Percentiles rank a stretch among this genome's conserved stretches.
Evolutionary conservation across 2,329 filamentous ascomycete species (phyloP).

Genomic region (Neophaeococcomyces aloes): DNA sequence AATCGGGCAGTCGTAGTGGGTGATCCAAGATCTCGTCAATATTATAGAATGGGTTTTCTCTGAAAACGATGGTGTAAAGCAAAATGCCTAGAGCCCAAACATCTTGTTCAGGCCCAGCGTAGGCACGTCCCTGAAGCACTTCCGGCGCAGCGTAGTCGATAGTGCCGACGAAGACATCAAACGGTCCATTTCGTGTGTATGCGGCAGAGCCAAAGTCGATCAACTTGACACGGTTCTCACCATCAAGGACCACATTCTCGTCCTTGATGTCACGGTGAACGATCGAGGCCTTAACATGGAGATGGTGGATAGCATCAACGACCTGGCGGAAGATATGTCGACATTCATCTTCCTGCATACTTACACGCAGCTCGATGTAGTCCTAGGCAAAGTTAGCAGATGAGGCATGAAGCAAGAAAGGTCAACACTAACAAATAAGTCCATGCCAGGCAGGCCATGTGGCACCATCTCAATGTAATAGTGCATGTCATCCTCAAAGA

Average conservation of each 20-base stretch:
- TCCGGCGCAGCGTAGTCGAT: conserved; percentile 99
- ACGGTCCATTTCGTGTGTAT: conserved; percentile 96
- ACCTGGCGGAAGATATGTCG: conserved; percentile 93
- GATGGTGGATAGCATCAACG: conserved; percentile 74
- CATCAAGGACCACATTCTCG: conserved; percentile 92
- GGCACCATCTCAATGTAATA: conserved; percentile 99
- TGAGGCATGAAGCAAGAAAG: not conserved
- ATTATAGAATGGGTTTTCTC: conserved; percentile 88
- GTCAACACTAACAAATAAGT: conserved; percentile 53
- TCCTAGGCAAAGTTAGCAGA: conserved; percentile 37
- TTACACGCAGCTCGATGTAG: conserved; percentile 91
- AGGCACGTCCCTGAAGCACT: conserved; percentile 82
- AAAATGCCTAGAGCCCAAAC: conserved; percentile 96
- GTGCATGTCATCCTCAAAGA: conserved; percentile 58
- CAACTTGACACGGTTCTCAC: conserved; percentile 88
- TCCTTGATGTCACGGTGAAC: conserved; percentile 99
- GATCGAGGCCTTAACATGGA: conserved; percentile 81
- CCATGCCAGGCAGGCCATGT: conserved; percentile 92
- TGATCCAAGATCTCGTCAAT: conserved; percentile 99
- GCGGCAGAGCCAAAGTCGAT: conserved; percentile 98
- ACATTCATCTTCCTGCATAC: conserved; percentile 92
- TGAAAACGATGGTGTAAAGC: conserved; percentile 97
- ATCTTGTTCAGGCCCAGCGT: conserved; percentile 92
- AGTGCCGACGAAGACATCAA: conserved; percentile 97
- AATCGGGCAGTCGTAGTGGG: conserved; percentile 74